Evolutionary conservation across 83 land plant genomes (phyloP), one percentile per base, ranked within the genome.

Genomic region (Larix sibirica): DNA sequence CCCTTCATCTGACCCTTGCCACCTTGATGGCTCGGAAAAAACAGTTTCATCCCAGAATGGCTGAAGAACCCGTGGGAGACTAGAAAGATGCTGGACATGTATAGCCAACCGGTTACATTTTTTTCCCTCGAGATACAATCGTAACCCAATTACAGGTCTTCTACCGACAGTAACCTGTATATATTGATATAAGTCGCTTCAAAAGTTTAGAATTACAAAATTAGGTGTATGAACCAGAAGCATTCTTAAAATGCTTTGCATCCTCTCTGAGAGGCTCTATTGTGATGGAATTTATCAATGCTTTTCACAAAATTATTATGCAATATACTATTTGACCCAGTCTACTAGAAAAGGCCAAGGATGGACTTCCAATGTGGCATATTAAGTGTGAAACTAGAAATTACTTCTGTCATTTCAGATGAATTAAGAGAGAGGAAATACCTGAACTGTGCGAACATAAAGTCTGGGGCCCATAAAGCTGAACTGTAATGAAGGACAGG

Each of bases 31-130:
- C 67, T 82, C 83, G 31, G 79, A 75, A 8, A 60, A 50, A 42
- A 87, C 77, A 65, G 74, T 67, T 13, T 59, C 64, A 28, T 82
- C 80, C 81, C 88, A 82, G 26, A 79, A 75, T 5, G 82, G 82
- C 61, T 85, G 81, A 66, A 94, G 84, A 69, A 83, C 79, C 28
- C 85, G 88, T 47, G 98, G 98, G 31, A 92, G 87, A 81, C 88
- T 92, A 4, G 98, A 88, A 18, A 96, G 94, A 68, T 96, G 98
- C 78, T 96, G 95, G 20, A 94, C 81, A 80, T 96, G 98, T 36
- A 92, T 85, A 47, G 91, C 96, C 47, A 96, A 83, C 81, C 91
- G 89, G 81, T 94, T 94, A 84, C 93, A 89, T 81, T 90, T 96
- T 61, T 86, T 89, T 12, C 96, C 95, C 81, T 94, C 96, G 20